Base-by-base conservation (phyloP, 78 protist genomes). In the Mantamonas sphyraenae region DNA sequence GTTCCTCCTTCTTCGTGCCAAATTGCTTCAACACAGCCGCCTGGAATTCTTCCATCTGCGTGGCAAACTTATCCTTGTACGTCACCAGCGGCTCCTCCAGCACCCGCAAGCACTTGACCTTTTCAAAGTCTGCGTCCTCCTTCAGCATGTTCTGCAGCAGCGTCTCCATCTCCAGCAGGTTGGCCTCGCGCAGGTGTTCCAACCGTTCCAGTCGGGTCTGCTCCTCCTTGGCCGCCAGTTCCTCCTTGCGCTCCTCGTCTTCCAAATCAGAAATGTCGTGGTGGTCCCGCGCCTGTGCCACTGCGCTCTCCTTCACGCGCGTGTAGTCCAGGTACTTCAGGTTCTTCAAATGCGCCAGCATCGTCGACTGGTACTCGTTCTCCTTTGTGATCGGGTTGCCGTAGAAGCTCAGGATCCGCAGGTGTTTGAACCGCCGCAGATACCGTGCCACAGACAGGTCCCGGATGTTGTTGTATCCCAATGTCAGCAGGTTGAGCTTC, bases 381-480 rank as follows among this genome's bases (percentile, higher is more conserved):
- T 34, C 38, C 53, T 61, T 17, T 2, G 40, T 7, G 28, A 72
- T 2, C 12, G 68, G 69, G 50, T 72, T 72, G 39, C 60, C 68
- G 17, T 3, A 55, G 22, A 72, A n/a, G 19, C 26, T 72, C 38
- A 72, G 39, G 20, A 57, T 59, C 14, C 39, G 68, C 12, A 72
- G 68, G 31, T 45, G 2, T n/a, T 24, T 19, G 43, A 61, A 61
- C 17, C 24, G 34, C 4, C 77, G 47, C 37, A 72, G 69, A 53
- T 62, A 50, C 64, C 30, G 16, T 35, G 14, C 70, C 28, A 8
- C 33, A n/a, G 20, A 43, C 9, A 61, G 22, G 12, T 17, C 30
- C 7, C 19, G 1, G 0, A 74, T n/a, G 8, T 64, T 31, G 65
- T 79, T 79, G 20, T 59, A 3, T 30, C 84, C 84, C 24, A 77